Evolutionary conservation across 305 asterid species (phyloP), one percentile per base, ranked within the genome.

Genomic region (Fraxinus dipetala): DNA sequence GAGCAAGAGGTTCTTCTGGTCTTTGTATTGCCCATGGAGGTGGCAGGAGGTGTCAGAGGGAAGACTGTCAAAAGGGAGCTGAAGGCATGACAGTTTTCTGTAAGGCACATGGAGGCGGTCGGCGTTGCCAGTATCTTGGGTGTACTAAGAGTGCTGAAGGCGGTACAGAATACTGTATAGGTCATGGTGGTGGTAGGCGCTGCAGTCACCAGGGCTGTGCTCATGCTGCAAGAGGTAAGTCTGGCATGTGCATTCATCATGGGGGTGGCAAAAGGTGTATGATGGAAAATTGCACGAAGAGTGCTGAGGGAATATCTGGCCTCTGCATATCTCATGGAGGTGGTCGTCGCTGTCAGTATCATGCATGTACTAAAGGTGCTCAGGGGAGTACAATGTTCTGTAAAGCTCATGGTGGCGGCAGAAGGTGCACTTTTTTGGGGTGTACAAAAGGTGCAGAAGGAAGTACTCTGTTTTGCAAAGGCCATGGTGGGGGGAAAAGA

Each of bases 281-380:
- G 82, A 67, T 90, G 7, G 93, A 91, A 28, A 86, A 89, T 43
- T 92, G 95, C 85, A 59, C 85, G 1, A 88, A 85, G 85, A 91
- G 97, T 28, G 97, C 94, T 2, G 94, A 91, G 85, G 97, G 94
- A 16, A 54, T 86, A 70, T 80, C 92, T 10, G 90, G 92, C 76
- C 91, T 92, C 28, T 92, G 97, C 85, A 92, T 92, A 74, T 92
- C 95, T 22, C 95, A 92, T 75, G 97, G 97, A 6, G 97, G 97
- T 1, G 97, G 97, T 0, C 92, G 90, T 5, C 90, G 94, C 6
- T 92, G 97, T 80, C 95, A 86, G 34, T 89, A 85, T 86, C 88
- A 90, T 3, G 85, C 83, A 6, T 92, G 97, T 13, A 76, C 87
- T 2, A 92, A 90, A 79, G 97, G 95, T 26, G 93, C 97, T 67